phyloP scores from a whole-genome alignment of 371 early-diverging fungal genomes.

The Catenaria anguillulae region DNA sequence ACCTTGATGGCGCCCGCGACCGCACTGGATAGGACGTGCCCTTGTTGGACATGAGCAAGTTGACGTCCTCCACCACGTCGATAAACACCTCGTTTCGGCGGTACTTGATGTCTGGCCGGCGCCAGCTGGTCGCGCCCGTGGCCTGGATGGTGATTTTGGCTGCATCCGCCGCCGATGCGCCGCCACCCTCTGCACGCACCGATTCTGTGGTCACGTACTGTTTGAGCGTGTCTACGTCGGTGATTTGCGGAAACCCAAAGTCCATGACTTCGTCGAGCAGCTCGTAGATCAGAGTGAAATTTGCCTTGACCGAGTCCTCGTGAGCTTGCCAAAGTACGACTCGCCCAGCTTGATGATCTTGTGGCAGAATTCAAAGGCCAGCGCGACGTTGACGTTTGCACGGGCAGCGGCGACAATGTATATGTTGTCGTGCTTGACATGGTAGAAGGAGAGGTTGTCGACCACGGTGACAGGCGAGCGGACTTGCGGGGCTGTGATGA shows the following conservation, averaged over 20 bases:
- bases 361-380: conserved; percentile 73
- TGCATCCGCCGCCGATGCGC: conserved; percentile 36
- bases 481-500: conserved; percentile 76
- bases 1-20: conserved; percentile 66
- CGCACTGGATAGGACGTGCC: conserved; percentile 55
- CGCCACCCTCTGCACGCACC: too few species aligned
- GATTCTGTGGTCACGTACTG: conserved; percentile 72
- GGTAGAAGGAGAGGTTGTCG: conserved; percentile 61
- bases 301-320: conserved; percentile 76
- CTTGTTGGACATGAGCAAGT: conserved; percentile 61
- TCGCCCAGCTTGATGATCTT: conserved; percentile 56
- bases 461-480: conserved; percentile 84
- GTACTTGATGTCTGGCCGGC: conserved; percentile 76
- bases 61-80: conserved; percentile 79
- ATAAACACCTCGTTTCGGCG: conserved; percentile 79
- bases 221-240: conserved; percentile 72
- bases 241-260: conserved; percentile 82
- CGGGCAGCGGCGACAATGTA: conserved; percentile 63
- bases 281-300: conserved; percentile 82
- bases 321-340: conserved; percentile 73
- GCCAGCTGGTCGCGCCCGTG: conserved; percentile 77
- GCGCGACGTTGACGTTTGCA: conserved; percentile 65
- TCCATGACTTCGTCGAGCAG: conserved; percentile 81
- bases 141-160: conserved; percentile 77
- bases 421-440: conserved; percentile 76